phyloP scores from a whole-genome alignment of 768 basidiomycete genomes.

The Boletus rex-veris region DNA sequence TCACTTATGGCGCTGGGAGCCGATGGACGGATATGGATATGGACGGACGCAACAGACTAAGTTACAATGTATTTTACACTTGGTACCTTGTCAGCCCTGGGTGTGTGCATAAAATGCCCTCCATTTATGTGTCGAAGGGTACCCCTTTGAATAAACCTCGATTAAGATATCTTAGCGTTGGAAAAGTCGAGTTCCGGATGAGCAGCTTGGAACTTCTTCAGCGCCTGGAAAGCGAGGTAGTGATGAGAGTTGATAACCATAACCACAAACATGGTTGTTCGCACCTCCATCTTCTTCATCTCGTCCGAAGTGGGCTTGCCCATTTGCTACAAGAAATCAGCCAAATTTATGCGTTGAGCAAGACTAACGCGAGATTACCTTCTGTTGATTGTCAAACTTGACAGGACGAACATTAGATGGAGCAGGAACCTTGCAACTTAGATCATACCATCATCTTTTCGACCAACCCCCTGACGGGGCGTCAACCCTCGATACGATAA shows the following conservation, averaged over 20 bases:
- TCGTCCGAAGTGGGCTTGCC: slow-evolving; percentile 96
- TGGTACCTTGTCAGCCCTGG: neutral
- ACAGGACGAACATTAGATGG: slow-evolving; percentile 11
- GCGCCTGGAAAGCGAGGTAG: slow-evolving; percentile 44
- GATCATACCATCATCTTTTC: slow-evolving; percentile 98
- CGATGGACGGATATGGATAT: slow-evolving; percentile 25
- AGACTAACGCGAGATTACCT: slow-evolving; percentile 26
- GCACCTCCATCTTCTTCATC: slow-evolving; percentile 85
- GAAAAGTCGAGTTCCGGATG: slow-evolving; percentile 97
- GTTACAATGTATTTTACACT: neutral
- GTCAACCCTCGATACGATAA: slow-evolving; percentile 8
- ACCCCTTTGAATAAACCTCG: neutral
- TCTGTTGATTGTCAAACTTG: slow-evolving; percentile 45
- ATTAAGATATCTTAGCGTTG: slow-evolving; percentile 79
- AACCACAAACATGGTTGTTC: slow-evolving; percentile 5
- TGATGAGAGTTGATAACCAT: neutral
- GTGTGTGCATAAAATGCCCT: neutral
- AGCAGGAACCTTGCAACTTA: neutral
- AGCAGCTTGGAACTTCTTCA: slow-evolving; percentile 83
- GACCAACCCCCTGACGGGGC: slow-evolving; percentile 76
- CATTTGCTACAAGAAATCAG: slow-evolving; percentile 61
- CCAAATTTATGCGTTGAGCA: neutral
- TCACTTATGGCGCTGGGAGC: slow-evolving; percentile 21
- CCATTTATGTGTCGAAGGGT: neutral
- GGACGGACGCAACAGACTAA: slow-evolving; percentile 21